Evolutionary conservation across 108 stramenopile species (phyloP).

Genomic region (Skeletonema marinoi): DNA sequence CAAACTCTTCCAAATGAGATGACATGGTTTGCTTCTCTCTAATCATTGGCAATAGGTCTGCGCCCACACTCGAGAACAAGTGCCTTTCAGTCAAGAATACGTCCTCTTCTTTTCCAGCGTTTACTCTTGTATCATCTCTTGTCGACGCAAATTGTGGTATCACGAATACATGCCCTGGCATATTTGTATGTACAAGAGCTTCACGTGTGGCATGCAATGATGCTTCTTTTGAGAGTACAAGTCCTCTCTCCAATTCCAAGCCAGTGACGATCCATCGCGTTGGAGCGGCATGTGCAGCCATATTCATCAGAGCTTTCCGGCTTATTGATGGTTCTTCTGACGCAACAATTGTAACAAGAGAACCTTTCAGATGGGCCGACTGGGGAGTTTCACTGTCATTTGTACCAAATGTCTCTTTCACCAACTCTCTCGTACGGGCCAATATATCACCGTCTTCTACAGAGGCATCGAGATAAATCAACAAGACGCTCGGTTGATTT

Average conservation of each 20-base stretch:
- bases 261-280: conserved; percentile 85
- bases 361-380: conserved; percentile 40
- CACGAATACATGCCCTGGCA: conserved; percentile 64
- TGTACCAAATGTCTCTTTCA: conserved; percentile 28
- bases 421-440: conserved; percentile 25
- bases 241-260: conserved; percentile 77
- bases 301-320: conserved; percentile 83
- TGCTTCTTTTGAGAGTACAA: conserved; percentile 72
- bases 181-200: conserved; percentile 46
- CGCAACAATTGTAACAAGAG: conserved; percentile 60
- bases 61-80: conserved; percentile 39
- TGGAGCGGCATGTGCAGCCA: conserved; percentile 79
- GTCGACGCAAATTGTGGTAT: conserved; percentile 77
- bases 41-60: conserved; percentile 32
- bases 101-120: not conserved
- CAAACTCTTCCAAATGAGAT: conserved; percentile 38
- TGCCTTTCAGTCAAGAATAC: conserved; percentile 19
- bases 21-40: conserved; percentile 39
- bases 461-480: conserved; percentile 59
- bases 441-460: conserved; percentile 4
- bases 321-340: conserved; percentile 50
- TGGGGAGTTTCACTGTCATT: conserved; percentile 1
- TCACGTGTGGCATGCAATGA: conserved; percentile 56
- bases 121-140: conserved; percentile 45
- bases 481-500: conserved; percentile 69